These are phyloP conservation scores for Colletotrichum echinochloae DNA, from an alignment of 2,329 filamentous ascomycete genomes.

Conservation along the genomic window DNA sequence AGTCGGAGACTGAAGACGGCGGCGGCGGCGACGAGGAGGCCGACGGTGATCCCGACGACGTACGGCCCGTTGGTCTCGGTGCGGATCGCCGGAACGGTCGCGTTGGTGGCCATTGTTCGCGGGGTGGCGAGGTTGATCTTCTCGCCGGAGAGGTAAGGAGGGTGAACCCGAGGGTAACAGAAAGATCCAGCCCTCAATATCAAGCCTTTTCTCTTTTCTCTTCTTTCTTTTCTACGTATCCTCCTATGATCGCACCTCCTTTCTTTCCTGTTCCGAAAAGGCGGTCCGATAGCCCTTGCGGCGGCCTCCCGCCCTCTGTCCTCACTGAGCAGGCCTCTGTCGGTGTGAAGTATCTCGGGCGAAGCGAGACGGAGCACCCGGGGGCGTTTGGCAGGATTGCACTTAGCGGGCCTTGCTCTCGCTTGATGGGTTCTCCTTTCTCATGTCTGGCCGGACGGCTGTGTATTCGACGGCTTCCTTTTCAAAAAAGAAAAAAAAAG, in stretches of 20 bases:
- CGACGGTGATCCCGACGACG: conserved; percentile 43
- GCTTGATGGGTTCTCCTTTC: neutral
- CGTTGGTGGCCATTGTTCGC: neutral
- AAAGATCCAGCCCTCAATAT: neutral
- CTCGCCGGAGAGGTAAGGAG: neutral
- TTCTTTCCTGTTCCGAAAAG: neutral
- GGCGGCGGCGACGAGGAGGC: conserved; percentile 40
- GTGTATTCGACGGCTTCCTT: neutral
- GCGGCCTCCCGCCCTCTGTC: neutral
- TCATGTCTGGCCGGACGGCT: neutral
- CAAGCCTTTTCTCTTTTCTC: neutral
- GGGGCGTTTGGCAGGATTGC: neutral
- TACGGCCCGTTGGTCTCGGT: conserved; percentile 43
- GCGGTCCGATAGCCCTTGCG: too few species aligned
- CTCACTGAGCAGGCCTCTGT: neutral
- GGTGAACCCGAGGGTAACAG: neutral
- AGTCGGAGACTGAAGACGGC: conserved; percentile 41
- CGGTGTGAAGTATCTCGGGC: neutral
- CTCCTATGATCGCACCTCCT: too few species aligned
- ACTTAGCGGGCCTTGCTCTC: neutral
- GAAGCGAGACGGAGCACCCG: neutral
- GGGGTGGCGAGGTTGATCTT: neutral
- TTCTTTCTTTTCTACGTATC: neutral
- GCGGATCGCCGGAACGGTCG: conserved; percentile 12
- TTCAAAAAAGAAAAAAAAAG: too few species aligned